Base-by-base conservation (phyloP, 495 filamentous ascomycete genomes). In the Penicillium subrubescens region DNA sequence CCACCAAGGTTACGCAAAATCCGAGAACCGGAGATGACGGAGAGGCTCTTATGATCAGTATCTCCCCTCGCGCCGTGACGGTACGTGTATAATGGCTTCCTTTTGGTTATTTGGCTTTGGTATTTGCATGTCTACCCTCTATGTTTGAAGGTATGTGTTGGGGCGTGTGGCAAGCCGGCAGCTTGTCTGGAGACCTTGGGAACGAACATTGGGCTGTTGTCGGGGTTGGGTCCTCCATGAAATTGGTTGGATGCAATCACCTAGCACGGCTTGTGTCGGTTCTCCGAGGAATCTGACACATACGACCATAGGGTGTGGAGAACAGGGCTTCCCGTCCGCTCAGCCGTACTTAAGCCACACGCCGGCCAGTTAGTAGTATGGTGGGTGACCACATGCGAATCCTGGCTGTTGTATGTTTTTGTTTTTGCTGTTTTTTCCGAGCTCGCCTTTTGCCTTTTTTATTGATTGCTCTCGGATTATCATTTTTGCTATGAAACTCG, bases 21-120 rank as follows among this genome's bases (percentile, higher is more conserved):
- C 77, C 77, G 62, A 71, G 75, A 64, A 68, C 71, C 57, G 71
- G 73, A 67, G 90, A 93, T 8, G 85, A 92, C 46, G 94, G 94
- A n/a, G 89, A 93, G 43, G 81, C 89, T 43, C 91, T 97, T 86
- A 80, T 78, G 68, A 82, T 97, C 31, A 85, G 87, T 57, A 94
- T 97, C 58, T 95, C 93, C 2, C 84, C 88, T 19, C 84, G 93
- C 46, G 95, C 95, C 27, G 84, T 90, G 34, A 86, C 90, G 75
- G 92, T 94, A 84, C 62, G 85, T 80, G 59, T 1, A 62, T 39
- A 64, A 34, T 58, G 8, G 33, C 54, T 43, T 58, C 52, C 46
- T 62, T 43, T 53, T 14, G 17, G 33, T 21, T 63, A 41, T 17
- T 41, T 17, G 37, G 37, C 37, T 15, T 41, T 52, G 62, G 55